Conservation (phyloP, 768 basidiomycete genomes). For the Podaxis sp. region DNA sequence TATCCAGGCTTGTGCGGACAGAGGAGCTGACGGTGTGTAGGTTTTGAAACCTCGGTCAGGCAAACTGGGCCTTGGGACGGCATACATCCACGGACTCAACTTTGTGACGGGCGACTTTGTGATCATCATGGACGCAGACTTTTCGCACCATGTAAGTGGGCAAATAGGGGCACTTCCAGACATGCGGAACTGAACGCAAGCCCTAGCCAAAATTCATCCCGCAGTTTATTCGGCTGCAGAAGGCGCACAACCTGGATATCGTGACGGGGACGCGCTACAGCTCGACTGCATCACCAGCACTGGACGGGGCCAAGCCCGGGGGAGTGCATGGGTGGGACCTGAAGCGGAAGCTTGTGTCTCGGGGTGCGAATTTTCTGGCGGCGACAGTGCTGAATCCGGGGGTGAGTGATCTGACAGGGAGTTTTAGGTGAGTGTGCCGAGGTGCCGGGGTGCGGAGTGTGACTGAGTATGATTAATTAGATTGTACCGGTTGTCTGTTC, state of each 20-base stretch:
- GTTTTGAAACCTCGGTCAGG: conserved; percentile 84
- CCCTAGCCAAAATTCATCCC: conserved; percentile 90
- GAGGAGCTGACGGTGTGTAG: conserved; percentile 33
- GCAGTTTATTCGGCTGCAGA: conserved; percentile 83
- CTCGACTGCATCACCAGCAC: conserved; percentile 51
- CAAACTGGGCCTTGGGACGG: conserved; percentile 89
- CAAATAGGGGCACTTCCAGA: conserved; percentile 4
- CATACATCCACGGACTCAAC: conserved; percentile 89
- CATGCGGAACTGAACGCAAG: not conserved
- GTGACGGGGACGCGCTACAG: conserved; percentile 92
- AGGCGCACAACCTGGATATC: conserved; percentile 86
- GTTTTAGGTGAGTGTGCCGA: conserved; percentile 63
- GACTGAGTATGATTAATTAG: conserved; percentile 31
- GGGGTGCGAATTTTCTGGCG: conserved; percentile 90
- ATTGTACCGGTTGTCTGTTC: conserved; percentile 72
- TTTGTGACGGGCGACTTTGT: conserved; percentile 92
- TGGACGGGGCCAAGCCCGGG: conserved; percentile 65
- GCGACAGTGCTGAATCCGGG: conserved; percentile 83
- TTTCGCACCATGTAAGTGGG: conserved; percentile 83
- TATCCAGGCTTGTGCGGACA: not conserved
- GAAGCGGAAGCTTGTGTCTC: conserved; percentile 81
- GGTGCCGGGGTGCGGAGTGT: not conserved
- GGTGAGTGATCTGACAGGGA: conserved; percentile 88
- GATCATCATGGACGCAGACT: conserved; percentile 97
- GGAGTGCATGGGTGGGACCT: conserved; percentile 94